Conservation (phyloP, 306 rosid species). For the peach (Prunus persica) region Prunus_persica_NCBIv2 NC_034009.1:28341501-28342000, state of each 20-base stretch:
- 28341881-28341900: background rate
- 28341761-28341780: background rate
- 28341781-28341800: background rate
- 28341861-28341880: background rate
- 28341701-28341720: slow-evolving; percentile 5
- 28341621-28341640: slow-evolving; percentile 71
- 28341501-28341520: slow-evolving; percentile 88
- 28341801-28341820: background rate
- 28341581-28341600: slow-evolving; percentile 66
- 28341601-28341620: slow-evolving; percentile 78
- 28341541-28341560: slow-evolving; percentile 79
- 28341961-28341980: slow-evolving; percentile 58
- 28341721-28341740: slow-evolving; percentile 14
- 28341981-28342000: slow-evolving; percentile 68
- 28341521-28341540: slow-evolving; percentile 81
- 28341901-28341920: background rate
- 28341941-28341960: slow-evolving; percentile 9
- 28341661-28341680: background rate
- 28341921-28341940: background rate
- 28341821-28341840: background rate
- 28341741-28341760: background rate
- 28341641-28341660: slow-evolving; percentile 58
- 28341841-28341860: background rate
- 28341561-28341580: slow-evolving; percentile 74
- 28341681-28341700: background rate